Evolutionary conservation across 805 yeast genomes (phyloP).

Genomic region (Candida maesae): DNA sequence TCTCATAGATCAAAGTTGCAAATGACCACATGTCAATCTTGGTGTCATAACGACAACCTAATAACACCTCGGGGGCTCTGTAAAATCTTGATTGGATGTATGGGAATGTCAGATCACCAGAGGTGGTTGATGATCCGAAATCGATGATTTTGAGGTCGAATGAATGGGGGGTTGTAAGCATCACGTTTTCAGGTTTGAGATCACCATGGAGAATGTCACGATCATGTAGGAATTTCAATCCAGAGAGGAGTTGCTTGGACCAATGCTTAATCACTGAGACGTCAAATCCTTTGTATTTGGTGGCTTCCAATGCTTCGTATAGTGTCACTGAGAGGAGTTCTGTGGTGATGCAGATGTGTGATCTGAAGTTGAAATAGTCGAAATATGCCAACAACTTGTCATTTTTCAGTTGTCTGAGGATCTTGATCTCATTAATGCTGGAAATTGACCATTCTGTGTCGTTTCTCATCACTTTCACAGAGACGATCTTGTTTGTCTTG

Average conservation of each 20-base stretch:
- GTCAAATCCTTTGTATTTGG: constrained; percentile 47
- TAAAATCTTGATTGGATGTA: constrained; percentile 82
- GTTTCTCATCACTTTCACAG: constrained; percentile 73
- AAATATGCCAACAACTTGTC: constrained; percentile 41
- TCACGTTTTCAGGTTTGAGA: constrained; percentile 79
- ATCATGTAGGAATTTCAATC: constrained; percentile 55
- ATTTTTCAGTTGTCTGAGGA: constrained; percentile 45
- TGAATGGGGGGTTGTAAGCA: constrained; percentile 44
- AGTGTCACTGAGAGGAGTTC: constrained; percentile 68
- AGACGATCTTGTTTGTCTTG: constrained; percentile 53
- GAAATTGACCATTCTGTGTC: constrained; percentile 72
- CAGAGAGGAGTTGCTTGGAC: constrained; percentile 52
- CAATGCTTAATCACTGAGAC: constrained; percentile 40
- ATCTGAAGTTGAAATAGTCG: constrained; percentile 74
- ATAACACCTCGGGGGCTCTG: constrained; percentile 72
- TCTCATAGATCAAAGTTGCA: constrained; percentile 82
- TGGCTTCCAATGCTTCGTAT: constrained; percentile 52
- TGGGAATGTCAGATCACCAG: constrained; percentile 65
- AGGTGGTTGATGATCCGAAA: constrained; percentile 68
- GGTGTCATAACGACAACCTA: constrained; percentile 69
- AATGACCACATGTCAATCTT: constrained; percentile 93
- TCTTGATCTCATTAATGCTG: constrained; percentile 71
- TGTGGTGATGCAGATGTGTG: constrained; percentile 78
- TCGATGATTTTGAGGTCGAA: constrained; percentile 68
- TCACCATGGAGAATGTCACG: constrained; percentile 74